Base-by-base conservation (phyloP, 495 filamentous ascomycete species). In the Aspergillus egyptiacus region DNA sequence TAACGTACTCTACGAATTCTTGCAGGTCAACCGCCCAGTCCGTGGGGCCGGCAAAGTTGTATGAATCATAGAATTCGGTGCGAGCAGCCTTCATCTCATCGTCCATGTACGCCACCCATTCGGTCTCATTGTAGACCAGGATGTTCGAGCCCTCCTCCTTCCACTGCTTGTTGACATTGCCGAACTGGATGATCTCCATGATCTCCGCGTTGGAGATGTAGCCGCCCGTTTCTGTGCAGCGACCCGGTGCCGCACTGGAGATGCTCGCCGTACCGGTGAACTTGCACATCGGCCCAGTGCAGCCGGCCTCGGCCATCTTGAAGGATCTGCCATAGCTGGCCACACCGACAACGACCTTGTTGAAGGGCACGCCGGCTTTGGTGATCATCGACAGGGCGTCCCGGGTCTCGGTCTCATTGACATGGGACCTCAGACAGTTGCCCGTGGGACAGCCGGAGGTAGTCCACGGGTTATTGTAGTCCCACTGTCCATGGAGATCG, bases 81-180 rank as follows among this genome's bases (percentile, higher is more conserved):
- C n/a, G n/a, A n/a, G n/a, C n/a, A n/a, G 10, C 10, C 28, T 13
- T 31, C 8, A 2, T 66, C 6, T 41, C 33, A 13, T 56, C 24
- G 31, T 48, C 47, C 71, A 74, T 74, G 42, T 66, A 76, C 2
- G 59, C 57, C 3, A 71, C 69, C 67, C 67, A 74, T 6, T 72
- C 46, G 5, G 56, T 67, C 8, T 56, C 33, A 40, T 70, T 53
- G 42, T 70, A 76, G 4, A 74, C 60, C 1, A 75, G 6, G 11
- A 75, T 68, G 50, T 73, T 51, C 2, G 62, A 66, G 45, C 61
- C 51, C 28, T 20, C 55, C 6, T 22, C 39, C 0, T 20, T 11
- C 28, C 57, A 48, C 23, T 49, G 24, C 30, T 9, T 46, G 0
- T 17, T 20, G 7, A 20, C 23, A 9, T 14, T 32, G 0, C 10